Base-by-base conservation (phyloP, 2,329 filamentous ascomycete species). In the Sporothrix inflata region DNA sequence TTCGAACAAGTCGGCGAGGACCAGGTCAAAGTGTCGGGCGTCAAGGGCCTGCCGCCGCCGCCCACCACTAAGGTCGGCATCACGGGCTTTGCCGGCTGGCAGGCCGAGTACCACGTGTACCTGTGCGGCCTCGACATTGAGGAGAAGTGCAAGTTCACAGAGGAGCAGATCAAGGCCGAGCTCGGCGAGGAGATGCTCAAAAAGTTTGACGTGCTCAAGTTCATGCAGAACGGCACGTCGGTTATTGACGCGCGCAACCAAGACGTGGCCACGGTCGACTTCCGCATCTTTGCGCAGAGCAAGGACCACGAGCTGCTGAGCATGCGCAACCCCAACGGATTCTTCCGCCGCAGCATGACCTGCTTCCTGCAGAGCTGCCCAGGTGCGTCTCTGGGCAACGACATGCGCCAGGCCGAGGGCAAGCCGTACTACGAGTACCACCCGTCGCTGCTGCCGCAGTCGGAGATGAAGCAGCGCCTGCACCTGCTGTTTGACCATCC, bases 1-100 rank as follows among this genome's bases (percentile, higher is more conserved):
- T 86, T 89, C 76, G 84, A 86, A 74, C 84, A 87, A 75, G 69
- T 78, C 34, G 79, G 75, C 74, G 75, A 76, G 73, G 77, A 78
- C 73, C 76, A 77, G 19, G 80, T 81, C 14, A 75, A 74, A n/a
- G 76, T 82, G 12, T 76, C 76, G 2, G 79, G 80, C 4, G 78
- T 82, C 72, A 79, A 79, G 74, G 80, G 79, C 11, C 71, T 76
- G 21, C 78, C 78, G 7, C 77, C 79, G 14, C 79, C 79, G 8
- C 74, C 77, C 3, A 81, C 79, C 8, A 81, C 79, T 6, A 80
- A 79, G 70, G 77, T 78, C 38, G 75, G 77, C 49, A 74, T 78
- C 53, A 77, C 76, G 2, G 75, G 74, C 3, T 74, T 73, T 19
- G 77, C 74, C 40, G 77, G 77, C 49, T 78, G 74, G 67, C 76